Percentiles rank a stretch among this genome's conserved stretches.
Conservation (phyloP, 2,329 filamentous ascomycete genomes). For the Clarireedia hainanense region DNA sequence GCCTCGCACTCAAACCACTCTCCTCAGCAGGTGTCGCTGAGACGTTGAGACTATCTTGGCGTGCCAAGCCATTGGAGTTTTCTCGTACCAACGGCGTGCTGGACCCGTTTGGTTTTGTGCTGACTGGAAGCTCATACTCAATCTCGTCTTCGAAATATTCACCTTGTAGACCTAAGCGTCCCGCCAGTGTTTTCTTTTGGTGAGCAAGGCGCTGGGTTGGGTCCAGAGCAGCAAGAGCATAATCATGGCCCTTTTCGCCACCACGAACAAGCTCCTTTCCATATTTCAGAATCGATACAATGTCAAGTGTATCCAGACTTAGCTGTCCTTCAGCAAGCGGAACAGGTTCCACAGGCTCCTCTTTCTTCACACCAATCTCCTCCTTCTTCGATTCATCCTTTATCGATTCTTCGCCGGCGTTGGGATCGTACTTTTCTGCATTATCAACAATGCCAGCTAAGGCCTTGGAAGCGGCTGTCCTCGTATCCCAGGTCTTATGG, state of each 20-base stretch:
- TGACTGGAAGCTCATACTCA: constrained; percentile 47
- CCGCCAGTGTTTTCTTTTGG: constrained; percentile 80
- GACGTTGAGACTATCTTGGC: constrained; percentile 30
- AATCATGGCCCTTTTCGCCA: constrained; percentile 75
- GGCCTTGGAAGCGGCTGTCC: constrained; percentile 86
- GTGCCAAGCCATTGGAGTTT: constrained; percentile 27
- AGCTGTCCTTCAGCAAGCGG: constrained; percentile 48
- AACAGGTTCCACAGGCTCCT: constrained; percentile 46
- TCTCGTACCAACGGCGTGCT: constrained; percentile 12
- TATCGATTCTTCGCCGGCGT: constrained; percentile 54
- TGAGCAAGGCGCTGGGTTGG: constrained; percentile 73
- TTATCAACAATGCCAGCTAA: constrained; percentile 91
- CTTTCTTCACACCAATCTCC: constrained; percentile 45
- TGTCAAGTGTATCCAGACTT: constrained; percentile 65
- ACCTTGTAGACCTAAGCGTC: constrained; percentile 76
- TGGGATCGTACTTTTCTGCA: constrained; percentile 82
- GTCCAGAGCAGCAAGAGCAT: constrained; percentile 72
- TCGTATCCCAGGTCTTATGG: constrained; percentile 94
- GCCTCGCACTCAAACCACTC: constrained; percentile 74
- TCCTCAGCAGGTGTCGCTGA: constrained; percentile 45
- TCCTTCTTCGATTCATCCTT: constrained; percentile 39
- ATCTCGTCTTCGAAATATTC: constrained; percentile 81
- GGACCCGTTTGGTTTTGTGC: constrained; percentile 19
- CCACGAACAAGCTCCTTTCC: constrained; percentile 80
- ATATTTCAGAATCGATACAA: constrained; percentile 70